Base-by-base conservation (phyloP, 2,329 filamentous ascomycete genomes). In the Magnaporthales sp. region DNA sequence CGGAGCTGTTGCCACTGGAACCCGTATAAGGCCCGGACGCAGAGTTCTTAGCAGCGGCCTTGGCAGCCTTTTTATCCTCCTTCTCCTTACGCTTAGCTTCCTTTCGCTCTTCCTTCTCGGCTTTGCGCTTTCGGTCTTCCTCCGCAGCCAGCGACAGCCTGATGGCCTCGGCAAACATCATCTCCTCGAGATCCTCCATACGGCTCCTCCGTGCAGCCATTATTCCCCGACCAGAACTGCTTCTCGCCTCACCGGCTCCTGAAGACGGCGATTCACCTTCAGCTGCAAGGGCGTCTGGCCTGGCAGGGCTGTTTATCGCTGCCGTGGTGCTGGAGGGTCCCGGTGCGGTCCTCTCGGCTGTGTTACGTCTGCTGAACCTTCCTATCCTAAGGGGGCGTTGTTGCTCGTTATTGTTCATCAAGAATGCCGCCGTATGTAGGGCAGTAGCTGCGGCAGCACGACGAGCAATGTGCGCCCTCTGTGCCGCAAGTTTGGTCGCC, bases 151-250 rank as follows among this genome's bases (percentile, higher is more conserved):
- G 81, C 63, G 93, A 97, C 31, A 97, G 77, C 54, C 95, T 85
- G 63, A 99, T 96, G 0, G 95, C 95, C 76, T 99, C 95, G 83
- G 95, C 92, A 82, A 98, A 93, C 95, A 99, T 99, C 81, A 99
- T 91, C 63, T 97, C 94, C 75, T 99, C 95, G 0, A 98, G 83
- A 71, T 98, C 93, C 26, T 96, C 92, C 74, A 96, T 87, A 31
- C 92, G 84, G 67, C 74, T 75, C 62, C 82, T 77, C 67, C 81
- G 73, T 66, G 72, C 61, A 68, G 70, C 67, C 67, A 69, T 66
- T 2, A 68, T 30, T 5, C 64, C 71, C 3, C 74, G 75, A 1
- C 73, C 73, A 0, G 78, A 74, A 3, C 74, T 73, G 2, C 70
- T 69, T 4, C 77, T 73, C 7, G 74, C 75, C 5, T 80, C 79